phyloP scores from a whole-genome alignment of 2,329 filamentous ascomycete genomes.

The Byssoonygena ceratinophila region DNA sequence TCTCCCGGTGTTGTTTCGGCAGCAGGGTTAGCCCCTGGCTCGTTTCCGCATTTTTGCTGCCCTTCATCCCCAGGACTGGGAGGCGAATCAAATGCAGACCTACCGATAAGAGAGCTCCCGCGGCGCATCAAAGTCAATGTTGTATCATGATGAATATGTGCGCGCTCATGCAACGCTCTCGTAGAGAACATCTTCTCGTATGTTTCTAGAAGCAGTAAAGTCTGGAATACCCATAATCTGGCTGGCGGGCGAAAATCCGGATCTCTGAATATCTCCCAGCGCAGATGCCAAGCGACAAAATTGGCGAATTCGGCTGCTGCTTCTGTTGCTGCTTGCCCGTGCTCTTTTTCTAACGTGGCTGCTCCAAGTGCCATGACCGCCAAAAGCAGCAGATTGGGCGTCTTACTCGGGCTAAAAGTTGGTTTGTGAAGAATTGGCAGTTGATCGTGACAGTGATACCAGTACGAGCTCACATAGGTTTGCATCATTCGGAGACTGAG shows the following conservation, averaged over 20 bases:
- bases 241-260: constrained; percentile 80
- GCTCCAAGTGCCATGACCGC: constrained; percentile 89
- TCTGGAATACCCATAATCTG: constrained; percentile 93
- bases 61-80: constrained; percentile 59
- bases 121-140: constrained; percentile 91
- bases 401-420: constrained; percentile 80
- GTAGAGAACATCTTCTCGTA: constrained; percentile 99
- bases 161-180: constrained; percentile 78
- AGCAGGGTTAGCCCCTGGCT: constrained; percentile 35
- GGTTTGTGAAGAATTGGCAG: constrained; percentile 90
- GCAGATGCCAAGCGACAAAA: constrained; percentile 83
- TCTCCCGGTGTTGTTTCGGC: constrained; percentile 51
- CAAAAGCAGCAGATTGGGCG: constrained; percentile 71
- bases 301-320: constrained; percentile 74
- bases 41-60: constrained; percentile 29
- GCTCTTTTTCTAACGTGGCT: constrained; percentile 72
- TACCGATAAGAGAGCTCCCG: constrained; percentile 79
- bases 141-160: constrained; percentile 92
- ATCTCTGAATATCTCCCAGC: constrained; percentile 93
- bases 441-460: constrained; percentile 89
- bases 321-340: constrained; percentile 57
- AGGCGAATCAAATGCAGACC: constrained; percentile 73
- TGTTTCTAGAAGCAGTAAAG: constrained; percentile 74
- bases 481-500: constrained; percentile 93
- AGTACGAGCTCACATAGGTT: constrained; percentile 84